A percentile compares a stretch with the other conserved stretches of the same genome.
Evolutionary conservation across 352 stramenopile species (phyloP).

Genomic region (Phytopythium helicoides): DNA sequence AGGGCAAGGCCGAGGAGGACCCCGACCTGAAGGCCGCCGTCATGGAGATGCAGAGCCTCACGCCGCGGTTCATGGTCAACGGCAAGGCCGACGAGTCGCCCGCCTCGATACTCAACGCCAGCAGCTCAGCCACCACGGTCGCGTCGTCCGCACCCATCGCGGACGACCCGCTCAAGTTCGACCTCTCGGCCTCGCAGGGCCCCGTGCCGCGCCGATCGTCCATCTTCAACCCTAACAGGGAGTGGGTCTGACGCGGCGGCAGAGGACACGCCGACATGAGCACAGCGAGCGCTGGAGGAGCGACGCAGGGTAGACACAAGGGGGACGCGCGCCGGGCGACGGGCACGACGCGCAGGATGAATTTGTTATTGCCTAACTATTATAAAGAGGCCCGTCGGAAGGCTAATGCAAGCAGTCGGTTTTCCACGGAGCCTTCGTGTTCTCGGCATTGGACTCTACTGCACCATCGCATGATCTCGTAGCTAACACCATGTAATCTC

Average conservation of each 20-base stretch:
- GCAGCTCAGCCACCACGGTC: constrained; percentile 16
- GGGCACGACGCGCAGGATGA: too few relatives aligned
- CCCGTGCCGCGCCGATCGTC: constrained; percentile 25
- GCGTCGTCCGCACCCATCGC: neutral
- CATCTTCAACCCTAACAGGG: constrained; percentile 38
- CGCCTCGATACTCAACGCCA: constrained; percentile 18
- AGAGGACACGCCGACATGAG: neutral
- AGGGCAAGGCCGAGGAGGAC: constrained; percentile 19
- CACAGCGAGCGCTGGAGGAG: constrained; percentile 2
- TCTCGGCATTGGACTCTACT: too few relatives aligned
- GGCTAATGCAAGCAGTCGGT: too few relatives aligned
- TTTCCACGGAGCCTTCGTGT: too few relatives aligned
- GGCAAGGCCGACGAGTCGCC: constrained; percentile 21
- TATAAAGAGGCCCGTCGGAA: too few relatives aligned
- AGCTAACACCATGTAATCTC: too few relatives aligned
- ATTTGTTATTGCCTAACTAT: constrained; percentile 1
- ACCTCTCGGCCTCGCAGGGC: constrained; percentile 7
- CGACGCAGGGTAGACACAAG: neutral
- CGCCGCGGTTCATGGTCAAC: constrained; percentile 15
- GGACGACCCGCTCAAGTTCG: constrained; percentile 2
- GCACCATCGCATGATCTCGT: too few relatives aligned
- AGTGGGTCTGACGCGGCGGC: constrained; percentile 30
- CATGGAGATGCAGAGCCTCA: constrained; percentile 33
- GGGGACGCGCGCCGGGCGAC: too few relatives aligned
- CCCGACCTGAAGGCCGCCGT: constrained; percentile 16